A percentile compares a stretch with the other conserved stretches of the same genome.
phyloP scores from a whole-genome alignment of 306 rosid species.

The Luffa aegyptiaca region DNA sequence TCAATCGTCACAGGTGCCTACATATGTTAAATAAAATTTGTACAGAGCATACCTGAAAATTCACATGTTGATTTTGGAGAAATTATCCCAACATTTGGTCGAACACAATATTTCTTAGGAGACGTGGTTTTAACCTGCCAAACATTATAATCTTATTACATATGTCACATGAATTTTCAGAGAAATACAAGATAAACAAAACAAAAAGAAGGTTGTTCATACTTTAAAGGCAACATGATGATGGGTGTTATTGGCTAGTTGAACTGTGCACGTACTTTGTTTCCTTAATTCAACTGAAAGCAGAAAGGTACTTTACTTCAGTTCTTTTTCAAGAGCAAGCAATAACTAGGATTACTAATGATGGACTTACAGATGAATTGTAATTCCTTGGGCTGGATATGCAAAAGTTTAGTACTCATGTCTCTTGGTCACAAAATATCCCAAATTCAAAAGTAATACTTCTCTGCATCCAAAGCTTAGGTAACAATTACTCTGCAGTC shows the following conservation, averaged over 20 bases:
- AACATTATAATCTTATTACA: background rate
- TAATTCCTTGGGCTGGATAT: slow-evolving; percentile 76
- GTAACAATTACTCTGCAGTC: slow-evolving; percentile 15
- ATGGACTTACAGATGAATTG: slow-evolving; percentile 54
- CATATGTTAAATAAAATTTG: background rate
- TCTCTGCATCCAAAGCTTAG: slow-evolving; percentile 14
- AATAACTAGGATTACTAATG: background rate
- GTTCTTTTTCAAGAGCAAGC: background rate
- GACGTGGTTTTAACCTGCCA: slow-evolving; percentile 91
- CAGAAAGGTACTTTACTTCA: background rate
- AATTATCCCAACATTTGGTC: slow-evolving; percentile 83
- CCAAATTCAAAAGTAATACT: slow-evolving; percentile 14
- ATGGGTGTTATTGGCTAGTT: slow-evolving; percentile 44
- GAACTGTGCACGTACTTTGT: slow-evolving; percentile 72
- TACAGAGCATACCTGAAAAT: slow-evolving; percentile 50
- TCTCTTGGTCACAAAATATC: slow-evolving; percentile 11
- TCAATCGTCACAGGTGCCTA: background rate
- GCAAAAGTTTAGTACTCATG: slow-evolving; percentile 57
- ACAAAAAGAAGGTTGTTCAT: slow-evolving; percentile 5
- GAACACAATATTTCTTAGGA: slow-evolving; percentile 81
- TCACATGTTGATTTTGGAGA: slow-evolving; percentile 49
- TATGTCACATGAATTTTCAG: background rate
- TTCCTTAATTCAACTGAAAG: slow-evolving; percentile 69
- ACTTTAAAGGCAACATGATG: slow-evolving; percentile 82
- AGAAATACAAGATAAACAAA: background rate